Evolutionary conservation across 192 early-diverging fungal species (phyloP).

Genomic region (Coemansia furcata): DNA sequence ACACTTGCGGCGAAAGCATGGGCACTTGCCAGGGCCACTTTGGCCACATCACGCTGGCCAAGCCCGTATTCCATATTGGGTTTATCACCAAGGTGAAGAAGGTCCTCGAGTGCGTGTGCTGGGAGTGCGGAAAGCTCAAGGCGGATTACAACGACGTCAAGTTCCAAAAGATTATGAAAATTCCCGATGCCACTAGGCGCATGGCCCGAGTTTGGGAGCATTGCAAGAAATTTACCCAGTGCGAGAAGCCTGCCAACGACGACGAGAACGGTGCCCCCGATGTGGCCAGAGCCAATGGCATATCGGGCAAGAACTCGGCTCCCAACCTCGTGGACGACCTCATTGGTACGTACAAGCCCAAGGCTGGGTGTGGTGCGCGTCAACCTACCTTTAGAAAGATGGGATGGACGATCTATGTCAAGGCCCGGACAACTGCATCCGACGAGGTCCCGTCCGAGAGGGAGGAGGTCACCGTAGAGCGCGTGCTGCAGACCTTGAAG

Average conservation of each 20-base stretch:
- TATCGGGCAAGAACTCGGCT: not conserved
- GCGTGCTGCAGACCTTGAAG: constrained; percentile 80
- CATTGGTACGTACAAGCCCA: constrained; percentile 56
- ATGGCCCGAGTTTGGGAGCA: constrained; percentile 87
- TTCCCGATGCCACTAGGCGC: constrained; percentile 66
- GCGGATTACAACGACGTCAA: constrained; percentile 70
- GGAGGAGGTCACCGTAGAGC: constrained; percentile 66
- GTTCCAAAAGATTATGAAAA: constrained; percentile 63
- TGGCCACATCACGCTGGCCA: constrained; percentile 94
- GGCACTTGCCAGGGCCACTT: constrained; percentile 97
- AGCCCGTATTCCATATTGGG: constrained; percentile 93
- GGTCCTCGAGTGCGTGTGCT: constrained; percentile 95
- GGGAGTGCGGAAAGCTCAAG: constrained; percentile 91
- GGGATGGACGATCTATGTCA: constrained; percentile 65
- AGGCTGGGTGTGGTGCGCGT: constrained; percentile 79
- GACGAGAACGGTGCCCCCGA: constrained; percentile 19
- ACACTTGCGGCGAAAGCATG: constrained; percentile 94
- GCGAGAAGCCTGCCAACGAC: constrained; percentile 70
- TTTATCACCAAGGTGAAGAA: constrained; percentile 95
- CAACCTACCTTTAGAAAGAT: constrained; percentile 84
- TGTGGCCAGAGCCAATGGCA: constrained; percentile 1
- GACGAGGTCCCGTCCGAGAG: constrained; percentile 53
- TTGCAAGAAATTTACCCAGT: constrained; percentile 78
- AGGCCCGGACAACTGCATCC: constrained; percentile 17
- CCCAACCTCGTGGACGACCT: constrained; percentile 15